phyloP scores from a whole-genome alignment of 2,329 filamentous ascomycete species.

The Venturia effusa region DNA sequence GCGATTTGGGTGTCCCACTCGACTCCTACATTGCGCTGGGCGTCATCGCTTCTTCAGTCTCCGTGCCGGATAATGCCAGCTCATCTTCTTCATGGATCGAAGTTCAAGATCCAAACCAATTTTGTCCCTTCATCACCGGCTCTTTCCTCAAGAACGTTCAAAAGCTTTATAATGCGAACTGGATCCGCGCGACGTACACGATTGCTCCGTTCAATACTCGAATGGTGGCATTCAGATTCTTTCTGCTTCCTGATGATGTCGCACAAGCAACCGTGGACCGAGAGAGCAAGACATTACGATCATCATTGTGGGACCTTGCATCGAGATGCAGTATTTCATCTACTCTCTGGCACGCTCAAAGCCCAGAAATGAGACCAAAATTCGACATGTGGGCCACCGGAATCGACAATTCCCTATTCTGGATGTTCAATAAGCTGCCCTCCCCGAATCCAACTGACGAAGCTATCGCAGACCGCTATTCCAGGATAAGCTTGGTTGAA shows the following conservation, averaged over 20 bases:
- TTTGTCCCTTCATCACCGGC: not conserved
- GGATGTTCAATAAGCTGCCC: slow-evolving; percentile 62
- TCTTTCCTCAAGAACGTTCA: not conserved
- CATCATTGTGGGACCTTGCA: slow-evolving; percentile 34
- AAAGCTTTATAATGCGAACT: slow-evolving; percentile 23
- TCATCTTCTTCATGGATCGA: slow-evolving; percentile 1
- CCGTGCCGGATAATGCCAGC: not conserved
- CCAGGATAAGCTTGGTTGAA: slow-evolving; percentile 38
- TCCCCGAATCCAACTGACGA: slow-evolving; percentile 52
- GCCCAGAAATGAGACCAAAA: slow-evolving; percentile 43
- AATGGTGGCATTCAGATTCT: slow-evolving; percentile 7
- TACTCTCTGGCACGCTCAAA: slow-evolving; percentile 44
- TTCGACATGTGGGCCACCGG: slow-evolving; percentile 31
- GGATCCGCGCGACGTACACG: slow-evolving; percentile 19
- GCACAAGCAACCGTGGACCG: slow-evolving; percentile 3
- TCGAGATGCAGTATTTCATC: slow-evolving; percentile 23
- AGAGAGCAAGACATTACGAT: slow-evolving; percentile 15
- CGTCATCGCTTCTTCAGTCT: not conserved
- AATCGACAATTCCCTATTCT: slow-evolving; percentile 47
- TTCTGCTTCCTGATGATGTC: slow-evolving; percentile 10
- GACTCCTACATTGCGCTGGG: not conserved
- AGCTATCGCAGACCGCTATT: slow-evolving; percentile 38
- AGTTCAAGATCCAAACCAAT: not conserved
- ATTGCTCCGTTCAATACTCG: not conserved
- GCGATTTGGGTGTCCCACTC: not conserved